Base-by-base conservation (phyloP, 768 basidiomycete species). In the Astraeus odoratus region DNA sequence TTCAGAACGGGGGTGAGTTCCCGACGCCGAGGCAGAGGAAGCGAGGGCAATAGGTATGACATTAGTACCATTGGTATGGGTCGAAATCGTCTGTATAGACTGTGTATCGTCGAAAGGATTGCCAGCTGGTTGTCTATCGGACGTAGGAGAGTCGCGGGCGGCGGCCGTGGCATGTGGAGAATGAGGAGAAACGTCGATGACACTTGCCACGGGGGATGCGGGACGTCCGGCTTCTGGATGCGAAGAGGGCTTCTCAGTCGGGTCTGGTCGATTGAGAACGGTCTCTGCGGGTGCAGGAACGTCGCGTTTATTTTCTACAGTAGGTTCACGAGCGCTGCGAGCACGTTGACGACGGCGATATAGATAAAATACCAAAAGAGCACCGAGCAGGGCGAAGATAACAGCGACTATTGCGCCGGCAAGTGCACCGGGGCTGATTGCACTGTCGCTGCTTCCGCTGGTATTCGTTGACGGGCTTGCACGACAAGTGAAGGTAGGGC, bases 11-110 rank as follows among this genome's bases (percentile, higher is more conserved):
- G 60, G 23, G 64, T 62, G 27, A 63, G 68, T 26, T 50, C 61
- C 39, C 3, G 50, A 51, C 18, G 64, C 60, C 9, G 75, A 72
- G 18, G 77, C 77, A 15, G 83, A 77, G 19, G 82, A 66, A 27
- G 90, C 82, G 34, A 90, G 72, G 10, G 87, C 87, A 48, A 91
- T 90, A 49, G 87, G 87, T 47, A 91, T 91, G 51, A 89, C 87
- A 53, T 91, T 91, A 19, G 88, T 86, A 34, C 78, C 77, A 57
- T 86, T 82, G 12, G 86, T 83, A 35, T 78, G 74, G n/a, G 81
- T 78, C 8, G 76, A 75, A 1, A 70, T 69, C 23, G 88, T 91
- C 63, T 86, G 84, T 48, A 91, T 91, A 30, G 87, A 90, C 39
- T 83, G 78, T 22, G 64, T 67, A 55, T 91, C 87, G 34, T 78